Evolutionary conservation across 768 basidiomycete species (phyloP).

Genomic region (Cystobasidiopsis lactophilus): DNA sequence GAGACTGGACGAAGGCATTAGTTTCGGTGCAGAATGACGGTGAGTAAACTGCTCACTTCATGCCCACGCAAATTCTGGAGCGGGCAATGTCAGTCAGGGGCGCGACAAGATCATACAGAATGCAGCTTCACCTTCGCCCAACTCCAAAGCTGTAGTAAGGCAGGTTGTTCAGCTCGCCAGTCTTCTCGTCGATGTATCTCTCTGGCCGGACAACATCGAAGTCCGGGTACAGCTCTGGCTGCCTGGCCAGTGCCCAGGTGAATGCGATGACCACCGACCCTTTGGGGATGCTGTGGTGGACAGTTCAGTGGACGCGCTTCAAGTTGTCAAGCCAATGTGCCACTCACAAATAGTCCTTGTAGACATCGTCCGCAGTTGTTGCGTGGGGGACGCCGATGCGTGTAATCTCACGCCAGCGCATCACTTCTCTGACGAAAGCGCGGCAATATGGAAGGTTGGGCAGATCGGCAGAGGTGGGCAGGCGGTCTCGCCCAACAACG

Average conservation of each 20-base stretch:
- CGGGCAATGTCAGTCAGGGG: background rate
- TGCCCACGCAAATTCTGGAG: background rate
- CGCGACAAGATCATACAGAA: background rate
- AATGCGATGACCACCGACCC: background rate
- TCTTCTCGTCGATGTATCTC: conserved; percentile 2
- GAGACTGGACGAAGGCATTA: no score
- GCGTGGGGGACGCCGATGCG: background rate
- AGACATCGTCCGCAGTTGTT: conserved; percentile 2
- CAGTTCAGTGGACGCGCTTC: background rate
- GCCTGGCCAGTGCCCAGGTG: background rate
- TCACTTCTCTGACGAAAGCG: background rate
- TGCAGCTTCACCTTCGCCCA: background rate
- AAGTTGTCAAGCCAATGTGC: background rate
- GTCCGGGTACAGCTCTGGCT: conserved; percentile 16
- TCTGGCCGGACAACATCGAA: conserved; percentile 28
- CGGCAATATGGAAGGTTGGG: background rate
- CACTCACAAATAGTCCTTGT: conserved; percentile 2
- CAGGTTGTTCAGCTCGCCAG: background rate
- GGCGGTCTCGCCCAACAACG: background rate
- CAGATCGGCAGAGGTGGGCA: background rate
- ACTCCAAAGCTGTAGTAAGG: background rate
- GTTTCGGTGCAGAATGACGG: no score
- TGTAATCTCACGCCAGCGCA: background rate
- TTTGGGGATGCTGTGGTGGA: conserved; percentile 22
- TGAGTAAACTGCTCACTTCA: no score